Conservation (phyloP, 2,329 filamentous ascomycete genomes). For the Dendryphion nanum region DNA sequence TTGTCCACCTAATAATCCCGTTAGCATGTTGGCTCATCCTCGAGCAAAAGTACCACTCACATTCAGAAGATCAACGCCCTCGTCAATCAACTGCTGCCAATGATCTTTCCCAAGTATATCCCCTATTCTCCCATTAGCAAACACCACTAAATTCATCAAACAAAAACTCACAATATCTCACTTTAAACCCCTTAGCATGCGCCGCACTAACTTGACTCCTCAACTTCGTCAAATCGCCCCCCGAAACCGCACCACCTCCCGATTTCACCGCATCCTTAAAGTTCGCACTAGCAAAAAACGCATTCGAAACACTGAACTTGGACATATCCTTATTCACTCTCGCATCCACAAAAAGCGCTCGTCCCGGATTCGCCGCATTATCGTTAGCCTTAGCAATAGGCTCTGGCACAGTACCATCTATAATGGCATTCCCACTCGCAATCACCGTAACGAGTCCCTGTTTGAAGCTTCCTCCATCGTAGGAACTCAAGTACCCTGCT, state of each 20-base stretch:
- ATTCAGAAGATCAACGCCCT: slow-evolving; percentile 59
- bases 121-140: no score
- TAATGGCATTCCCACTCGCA: slow-evolving; percentile 2
- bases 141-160: no score
- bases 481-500: slow-evolving; percentile 51
- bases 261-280: slow-evolving; percentile 33
- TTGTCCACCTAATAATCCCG: slow-evolving; percentile 3
- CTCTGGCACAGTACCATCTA: slow-evolving; percentile 9
- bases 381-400: slow-evolving; percentile 54
- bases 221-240: slow-evolving; percentile 44
- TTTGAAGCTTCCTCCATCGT: slow-evolving; percentile 42
- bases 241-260: slow-evolving; percentile 4
- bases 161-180: slow-evolving; percentile 49
- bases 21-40: neutral
- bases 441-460: slow-evolving; percentile 3
- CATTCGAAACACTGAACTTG: slow-evolving; percentile 37
- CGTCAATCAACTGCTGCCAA: slow-evolving; percentile 49
- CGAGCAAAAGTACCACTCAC: slow-evolving; percentile 25
- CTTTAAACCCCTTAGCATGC: slow-evolving; percentile 53
- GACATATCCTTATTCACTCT: slow-evolving; percentile 8
- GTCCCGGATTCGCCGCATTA: slow-evolving; percentile 49
- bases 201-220: slow-evolving; percentile 52
- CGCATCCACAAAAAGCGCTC: slow-evolving; percentile 32
- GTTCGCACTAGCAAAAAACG: slow-evolving; percentile 52
- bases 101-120: slow-evolving; percentile 56